Evolutionary conservation across 208 protist genomes (phyloP), one percentile per base, ranked within the genome.

Genomic region (Wallacemonas sp.): DNA sequence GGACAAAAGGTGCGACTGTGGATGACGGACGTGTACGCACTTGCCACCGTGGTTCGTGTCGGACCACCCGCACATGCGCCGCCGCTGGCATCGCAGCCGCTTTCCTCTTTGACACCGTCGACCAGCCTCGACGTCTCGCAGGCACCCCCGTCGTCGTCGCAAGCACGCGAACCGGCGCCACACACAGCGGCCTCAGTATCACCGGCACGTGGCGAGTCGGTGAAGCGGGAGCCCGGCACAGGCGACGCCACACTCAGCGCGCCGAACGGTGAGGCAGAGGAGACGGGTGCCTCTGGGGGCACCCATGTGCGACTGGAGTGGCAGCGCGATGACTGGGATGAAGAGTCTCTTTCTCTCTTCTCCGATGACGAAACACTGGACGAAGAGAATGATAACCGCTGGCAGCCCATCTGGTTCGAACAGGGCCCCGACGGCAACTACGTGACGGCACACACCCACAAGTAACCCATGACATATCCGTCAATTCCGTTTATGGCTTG

Each of bases 371-470:
- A 94, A 50, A 94, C 89, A 10, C 45, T 91, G 1, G 70, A 85
- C 55, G 59, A 65, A 36, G 71, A 67, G 36, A 91, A 92, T 44
- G 68, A 64, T 0, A 92, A 92, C 42, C 78, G 89, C 32, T 94
- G 89, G 89, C 89, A 94, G 66, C 83, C 83, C 0, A 74, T 92
- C 24, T 94, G 89, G 89, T 92, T 91, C 62, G 81, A 89, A 50
- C 32, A 58, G 24, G 60, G 77, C 37, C 17, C 37, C 0, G 41
- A 66, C 2, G 76, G 75, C 2, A 72, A 83, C 46, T 83, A 77
- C 57, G 54, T 75, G 9, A 32, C 64, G 8, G 29, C 70, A 10
- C 29, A 24, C 12, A 8, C 8, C 30, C 50, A 57, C 30, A 34
- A 37, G 29, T 57, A 32, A 57, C n/a, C n/a, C n/a, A n/a, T n/a